Base-by-base conservation (phyloP, 768 basidiomycete species). In the Lyophyllum semitale region DNA sequence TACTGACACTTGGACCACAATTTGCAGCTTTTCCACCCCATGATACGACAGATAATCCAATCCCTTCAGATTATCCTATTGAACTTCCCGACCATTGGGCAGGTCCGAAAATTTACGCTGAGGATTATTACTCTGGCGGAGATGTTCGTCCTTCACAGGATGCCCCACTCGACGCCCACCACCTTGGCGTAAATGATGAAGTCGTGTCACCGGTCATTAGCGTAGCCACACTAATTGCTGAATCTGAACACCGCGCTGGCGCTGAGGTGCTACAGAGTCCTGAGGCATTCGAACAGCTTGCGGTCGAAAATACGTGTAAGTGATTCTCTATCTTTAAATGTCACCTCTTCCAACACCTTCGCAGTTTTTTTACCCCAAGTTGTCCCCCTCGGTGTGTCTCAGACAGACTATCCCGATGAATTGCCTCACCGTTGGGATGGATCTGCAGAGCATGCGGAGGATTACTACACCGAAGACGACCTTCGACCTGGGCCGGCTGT, bases 381-480 rank as follows among this genome's bases (percentile, higher is more conserved):
- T 30, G 22, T 47, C 32, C 60, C 60, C 27, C 27, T 4, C 23
- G 11, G 29, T 51, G 29, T 37, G 17, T 18, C 30, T 33, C 20
- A 46, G 27, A 40, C 23, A 26, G 44, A 55, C 27, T 53, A 35
- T n/a, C 58, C 59, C 22, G 55, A 71, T 6, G 71, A 74, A 7
- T 54, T 79, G 18, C 57, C 62, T 18, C 77, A 79, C 60, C 70
- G 70, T 26, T 80, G 77, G 78, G 60, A 61, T 32, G 75, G 71
- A 23, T 72, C 78, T 5, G 65, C 63, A 25, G 70, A 65, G 6
- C 75, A 72, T 41, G 74, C 77, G 0, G 76, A 78, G 56, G 77
- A 78, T 59, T 75, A 70, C 54, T 77, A 76, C 54, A 70, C 77
- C 5, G 79, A 77, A 12, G 81, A 78, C 1, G 78, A 81, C 48